These are phyloP conservation scores for Sphaerosporella brunnea DNA, from an alignment of 495 filamentous ascomycete species.

Conservation along the genomic window DNA sequence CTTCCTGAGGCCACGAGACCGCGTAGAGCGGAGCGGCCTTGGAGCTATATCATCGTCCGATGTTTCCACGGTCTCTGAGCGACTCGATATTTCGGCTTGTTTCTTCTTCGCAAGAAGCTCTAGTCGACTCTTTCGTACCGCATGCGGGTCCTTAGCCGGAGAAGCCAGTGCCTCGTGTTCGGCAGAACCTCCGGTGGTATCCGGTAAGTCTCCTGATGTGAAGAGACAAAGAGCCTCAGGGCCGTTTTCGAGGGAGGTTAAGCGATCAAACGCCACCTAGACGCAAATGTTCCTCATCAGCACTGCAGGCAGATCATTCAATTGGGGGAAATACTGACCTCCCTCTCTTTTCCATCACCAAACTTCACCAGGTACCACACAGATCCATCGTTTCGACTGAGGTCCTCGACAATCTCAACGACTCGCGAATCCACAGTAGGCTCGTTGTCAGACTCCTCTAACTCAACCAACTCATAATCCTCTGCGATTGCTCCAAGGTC, in stretches of 20 bases:
- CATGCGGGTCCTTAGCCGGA: not conserved
- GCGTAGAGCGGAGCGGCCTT: too few relatives aligned
- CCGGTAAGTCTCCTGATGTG: not conserved
- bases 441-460: not conserved
- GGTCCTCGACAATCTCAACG: conserved; percentile 8
- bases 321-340: not conserved
- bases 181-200: not conserved
- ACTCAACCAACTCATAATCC: conserved; percentile 10
- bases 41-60: too few relatives aligned
- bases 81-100: not conserved
- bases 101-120: not conserved
- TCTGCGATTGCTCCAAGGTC: conserved; percentile 6
- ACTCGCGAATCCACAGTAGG: not conserved
- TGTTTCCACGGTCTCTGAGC: not conserved
- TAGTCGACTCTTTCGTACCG: not conserved
- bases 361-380: conserved; percentile 17
- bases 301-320: not conserved
- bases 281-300: not conserved
- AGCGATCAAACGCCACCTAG: conserved; percentile 16
- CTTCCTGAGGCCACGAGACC: not conserved
- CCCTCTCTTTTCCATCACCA: conserved; percentile 4
- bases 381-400: not conserved
- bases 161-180: not conserved
- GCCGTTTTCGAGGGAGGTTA: conserved; percentile 11
- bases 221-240: conserved; percentile 7